Conservation (phyloP, 108 stramenopile genomes). For the Cyclostephanos invisitatus region DNA sequence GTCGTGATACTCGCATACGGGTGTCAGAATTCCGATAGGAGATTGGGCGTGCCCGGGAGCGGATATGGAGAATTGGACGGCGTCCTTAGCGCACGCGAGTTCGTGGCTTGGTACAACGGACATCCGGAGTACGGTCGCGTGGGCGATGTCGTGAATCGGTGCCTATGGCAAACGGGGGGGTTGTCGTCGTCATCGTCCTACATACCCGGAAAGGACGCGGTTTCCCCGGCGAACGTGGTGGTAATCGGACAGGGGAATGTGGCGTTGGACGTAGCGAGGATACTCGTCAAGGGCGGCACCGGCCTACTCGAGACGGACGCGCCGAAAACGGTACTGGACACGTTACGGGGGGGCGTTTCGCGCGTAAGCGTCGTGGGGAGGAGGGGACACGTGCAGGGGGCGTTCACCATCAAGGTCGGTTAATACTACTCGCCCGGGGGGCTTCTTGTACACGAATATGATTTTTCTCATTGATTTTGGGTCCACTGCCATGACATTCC, state of each 20-base stretch:
- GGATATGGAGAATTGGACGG: slow-evolving; percentile 59
- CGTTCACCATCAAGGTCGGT: slow-evolving; percentile 94
- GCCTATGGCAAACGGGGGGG: slow-evolving; percentile 12
- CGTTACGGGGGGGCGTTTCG: slow-evolving; percentile 52
- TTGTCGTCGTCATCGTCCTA: background rate
- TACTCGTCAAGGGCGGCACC: slow-evolving; percentile 82
- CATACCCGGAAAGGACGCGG: background rate
- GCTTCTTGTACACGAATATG: background rate
- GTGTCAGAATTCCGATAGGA: slow-evolving; percentile 68
- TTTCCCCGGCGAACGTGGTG: slow-evolving; percentile 58
- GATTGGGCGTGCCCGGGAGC: slow-evolving; percentile 47
- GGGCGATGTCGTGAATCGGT: slow-evolving; percentile 42
- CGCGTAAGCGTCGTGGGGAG: slow-evolving; percentile 88
- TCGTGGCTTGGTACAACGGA: slow-evolving; percentile 98
- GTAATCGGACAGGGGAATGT: slow-evolving; percentile 98
- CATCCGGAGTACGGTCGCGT: slow-evolving; percentile 68
- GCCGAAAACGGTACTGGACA: slow-evolving; percentile 70
- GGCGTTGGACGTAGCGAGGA: slow-evolving; percentile 93
- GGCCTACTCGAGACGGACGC: slow-evolving; percentile 84
- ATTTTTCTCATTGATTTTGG: background rate
- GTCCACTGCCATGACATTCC: background rate
- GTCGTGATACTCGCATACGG: slow-evolving; percentile 94
- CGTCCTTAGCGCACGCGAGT: slow-evolving; percentile 88
- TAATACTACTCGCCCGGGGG: background rate
- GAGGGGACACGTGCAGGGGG: slow-evolving; percentile 95